Evolutionary conservation across 2,329 filamentous ascomycete species (phyloP).

Genomic region (Aschersonia sp.): DNA sequence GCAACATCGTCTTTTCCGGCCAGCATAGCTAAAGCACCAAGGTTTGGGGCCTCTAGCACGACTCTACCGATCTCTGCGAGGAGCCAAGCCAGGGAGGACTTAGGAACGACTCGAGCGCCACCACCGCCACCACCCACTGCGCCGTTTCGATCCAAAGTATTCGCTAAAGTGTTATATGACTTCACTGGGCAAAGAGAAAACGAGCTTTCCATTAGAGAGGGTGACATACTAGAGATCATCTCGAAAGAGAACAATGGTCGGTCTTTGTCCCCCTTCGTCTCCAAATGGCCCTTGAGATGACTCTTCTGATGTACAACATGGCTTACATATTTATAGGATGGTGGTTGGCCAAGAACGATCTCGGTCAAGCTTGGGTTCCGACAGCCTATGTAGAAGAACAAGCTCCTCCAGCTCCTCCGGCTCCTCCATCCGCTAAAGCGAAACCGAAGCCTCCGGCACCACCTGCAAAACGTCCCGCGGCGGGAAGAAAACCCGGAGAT

Average conservation of each 20-base stretch:
- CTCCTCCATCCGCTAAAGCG: constrained; percentile 38
- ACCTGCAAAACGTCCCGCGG: constrained; percentile 65
- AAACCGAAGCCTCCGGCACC: constrained; percentile 66
- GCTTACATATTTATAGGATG: constrained; percentile 50
- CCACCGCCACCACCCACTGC: constrained; percentile 57
- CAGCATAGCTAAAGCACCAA: constrained; percentile 1
- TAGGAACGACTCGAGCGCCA: constrained; percentile 36
- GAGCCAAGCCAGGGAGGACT: constrained; percentile 37
- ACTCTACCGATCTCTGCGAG: constrained; percentile 35
- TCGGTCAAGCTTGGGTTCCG: constrained; percentile 81
- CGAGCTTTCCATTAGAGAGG: constrained; percentile 66
- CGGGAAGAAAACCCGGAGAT: constrained; percentile 55
- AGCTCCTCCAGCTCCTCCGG: constrained; percentile 49
- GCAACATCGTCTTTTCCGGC: background rate
- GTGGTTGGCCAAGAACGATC: constrained; percentile 74
- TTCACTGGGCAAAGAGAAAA: constrained; percentile 75
- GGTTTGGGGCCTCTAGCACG: constrained; percentile 7
- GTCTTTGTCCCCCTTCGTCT: constrained; percentile 12
- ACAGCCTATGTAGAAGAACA: constrained; percentile 88
- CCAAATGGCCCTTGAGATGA: background rate
- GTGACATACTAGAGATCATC: constrained; percentile 76
- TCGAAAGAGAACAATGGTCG: constrained; percentile 91
- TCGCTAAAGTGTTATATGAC: constrained; percentile 84
- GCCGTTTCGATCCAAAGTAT: constrained; percentile 48
- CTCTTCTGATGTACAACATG: background rate